A percentile compares a stretch with the other conserved stretches of the same genome.
Conservation (phyloP, 2,329 filamentous ascomycete genomes). For the Aspergillus sp. region DNA sequence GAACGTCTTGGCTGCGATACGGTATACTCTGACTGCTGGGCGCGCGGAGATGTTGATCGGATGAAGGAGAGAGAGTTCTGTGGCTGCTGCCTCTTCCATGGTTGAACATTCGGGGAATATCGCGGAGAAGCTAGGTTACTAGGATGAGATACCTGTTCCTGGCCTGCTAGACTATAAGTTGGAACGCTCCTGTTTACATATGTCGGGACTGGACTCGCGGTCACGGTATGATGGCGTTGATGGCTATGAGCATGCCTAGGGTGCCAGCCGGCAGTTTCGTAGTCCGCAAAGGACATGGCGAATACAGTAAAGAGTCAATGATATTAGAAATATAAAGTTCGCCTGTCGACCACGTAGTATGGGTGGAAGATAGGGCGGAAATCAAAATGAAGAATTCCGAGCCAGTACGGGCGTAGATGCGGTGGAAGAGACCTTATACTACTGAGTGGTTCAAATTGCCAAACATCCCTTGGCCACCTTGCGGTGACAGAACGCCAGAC, state of each 20-base stretch:
- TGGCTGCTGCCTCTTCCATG: constrained; percentile 33
- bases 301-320: constrained; percentile 11
- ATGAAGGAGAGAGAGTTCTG: constrained; percentile 37
- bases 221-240: constrained; percentile 21
- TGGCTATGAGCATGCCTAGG: constrained; percentile 15
- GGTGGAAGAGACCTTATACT: constrained; percentile 31
- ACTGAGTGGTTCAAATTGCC: constrained; percentile 3
- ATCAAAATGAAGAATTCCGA: constrained; percentile 14
- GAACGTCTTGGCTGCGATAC: constrained; percentile 24
- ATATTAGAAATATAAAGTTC: constrained; percentile 6
- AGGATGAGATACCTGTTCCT: constrained; percentile 11
- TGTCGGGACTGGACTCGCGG: constrained; percentile 17
- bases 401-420: constrained; percentile 5
- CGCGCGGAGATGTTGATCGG: constrained; percentile 29
- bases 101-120: constrained; percentile 24
- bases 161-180: constrained; percentile 19
- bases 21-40: constrained; percentile 31
- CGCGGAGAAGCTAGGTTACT: constrained; percentile 20
- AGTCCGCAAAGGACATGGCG: constrained; percentile 34
- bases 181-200: constrained; percentile 16
- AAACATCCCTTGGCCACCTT: constrained; percentile 32
- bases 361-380: constrained; percentile 12
- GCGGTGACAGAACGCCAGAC: constrained; percentile 19
- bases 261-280: constrained; percentile 24
- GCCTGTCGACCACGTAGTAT: constrained; percentile 10